phyloP scores from a whole-genome alignment of 768 basidiomycete genomes.

The Lactifluus rugatus region DNA sequence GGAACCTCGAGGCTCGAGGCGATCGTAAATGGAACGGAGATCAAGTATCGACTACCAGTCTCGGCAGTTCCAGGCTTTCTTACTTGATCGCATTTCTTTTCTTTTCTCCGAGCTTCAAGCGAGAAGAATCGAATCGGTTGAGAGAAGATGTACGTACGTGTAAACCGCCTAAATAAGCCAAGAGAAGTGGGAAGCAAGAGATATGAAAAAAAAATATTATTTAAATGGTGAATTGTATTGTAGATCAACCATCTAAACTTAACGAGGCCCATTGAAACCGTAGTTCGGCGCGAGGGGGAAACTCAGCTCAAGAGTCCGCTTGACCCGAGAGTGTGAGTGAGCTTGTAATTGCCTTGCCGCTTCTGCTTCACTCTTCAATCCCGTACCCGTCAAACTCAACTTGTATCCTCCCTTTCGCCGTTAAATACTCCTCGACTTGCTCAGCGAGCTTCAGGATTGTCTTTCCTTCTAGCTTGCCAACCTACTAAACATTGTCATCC shows the following conservation, averaged over 20 bases:
- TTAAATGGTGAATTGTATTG: neutral
- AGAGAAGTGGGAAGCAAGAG: neutral
- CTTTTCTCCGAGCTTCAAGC: neutral
- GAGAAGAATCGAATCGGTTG: too few relatives aligned
- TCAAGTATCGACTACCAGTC: neutral
- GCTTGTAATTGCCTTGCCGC: neutral
- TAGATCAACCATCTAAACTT: constrained; percentile 1
- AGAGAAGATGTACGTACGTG: neutral
- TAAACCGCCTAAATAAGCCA: neutral
- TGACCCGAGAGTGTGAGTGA: neutral
- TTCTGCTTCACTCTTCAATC: neutral
- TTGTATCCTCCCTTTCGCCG: neutral
- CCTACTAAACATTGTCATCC: neutral
- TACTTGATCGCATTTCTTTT: neutral
- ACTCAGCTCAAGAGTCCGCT: constrained; percentile 19
- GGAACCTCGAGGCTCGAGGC: constrained; percentile 1
- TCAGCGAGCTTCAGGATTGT: too few relatives aligned
- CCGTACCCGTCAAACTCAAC: neutral
- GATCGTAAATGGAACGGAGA: neutral
- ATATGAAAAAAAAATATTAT: neutral
- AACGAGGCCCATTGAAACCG: neutral
- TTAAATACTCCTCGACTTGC: neutral
- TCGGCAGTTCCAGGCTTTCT: neutral
- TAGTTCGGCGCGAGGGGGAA: neutral
- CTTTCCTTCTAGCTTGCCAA: neutral